Evolutionary conservation across 2,329 filamentous ascomycete genomes (phyloP), one percentile per base, ranked within the genome.

Genomic region (Sporothrix globosa): DNA sequence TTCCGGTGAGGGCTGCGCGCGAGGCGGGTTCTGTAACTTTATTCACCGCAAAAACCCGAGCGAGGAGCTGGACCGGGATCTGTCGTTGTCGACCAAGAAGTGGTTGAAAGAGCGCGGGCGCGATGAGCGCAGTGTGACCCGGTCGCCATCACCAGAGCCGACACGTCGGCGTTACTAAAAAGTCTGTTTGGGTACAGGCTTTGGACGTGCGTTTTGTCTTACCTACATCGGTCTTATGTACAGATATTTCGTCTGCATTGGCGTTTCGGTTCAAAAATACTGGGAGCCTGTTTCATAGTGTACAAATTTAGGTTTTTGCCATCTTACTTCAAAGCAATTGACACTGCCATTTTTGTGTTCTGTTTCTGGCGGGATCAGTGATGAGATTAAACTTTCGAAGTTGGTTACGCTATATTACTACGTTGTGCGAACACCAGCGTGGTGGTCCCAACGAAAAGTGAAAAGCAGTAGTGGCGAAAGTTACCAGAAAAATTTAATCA

Each of bases 11-110:
- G 96, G 96, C 58, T 99, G 96, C 81, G 93, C 97, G 56, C 87
- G 96, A 74, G 96, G 94, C 73, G 96, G 96, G 44, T 98, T 98
- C 84, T 99, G 96, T 86, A 99, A 99, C 81, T 99, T 99, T 81
- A 99, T 99, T 75, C 96, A 99, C 80, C 88, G 96, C 78, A 99
- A 99, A 85, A 96, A 98, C 79, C 96, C 96, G 4, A 88, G 87
- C 75, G 85, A 92, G 13, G 95, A 98, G 82, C 84, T 99, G 76
- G 96, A 99, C 73, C 84, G 91, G 74, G 96, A 99, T 75, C 81
- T 99, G 76, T 89, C 91, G 73, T 86, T 98, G 75, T 88, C 89
- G 76, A 98, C 95, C 73, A 97, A 97, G 87, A 98, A 98, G 86
- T 98, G 95, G 94, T 83, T 98, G 78, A 92, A 92, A 83, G 83